Evolutionary conservation across 2,329 filamentous ascomycete species (phyloP), one percentile per base, ranked within the genome.

Genomic region (Hypoxylon sp.): DNA sequence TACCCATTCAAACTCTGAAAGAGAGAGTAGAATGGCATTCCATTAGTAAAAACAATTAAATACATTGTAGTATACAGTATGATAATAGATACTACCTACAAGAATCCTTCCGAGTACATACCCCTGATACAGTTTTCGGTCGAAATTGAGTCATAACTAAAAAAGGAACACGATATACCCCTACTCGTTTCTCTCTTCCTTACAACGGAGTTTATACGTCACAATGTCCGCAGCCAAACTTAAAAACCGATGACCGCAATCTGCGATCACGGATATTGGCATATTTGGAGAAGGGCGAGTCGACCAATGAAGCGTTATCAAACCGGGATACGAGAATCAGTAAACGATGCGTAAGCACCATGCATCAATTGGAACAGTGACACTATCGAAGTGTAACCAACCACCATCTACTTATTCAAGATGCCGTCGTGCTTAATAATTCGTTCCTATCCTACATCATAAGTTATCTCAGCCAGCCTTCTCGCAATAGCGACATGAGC

Each of bases 291-390:
- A 35, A 56, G 31, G 52, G 35, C 9, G n/a, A n/a, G 19, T 17
- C 4, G 11, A 14, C 60, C 46, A 60, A 60, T 37, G 19, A 35
- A 13, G 31, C 14, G 14, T 8, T 31, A 22, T 17, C 39, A 46
- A 24, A 39, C 26, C 14, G 22, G 44, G 31, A 47, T 62, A 66
- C 62, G 44, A 52, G 48, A 63, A n/a, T 39, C 31, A 53, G 35
- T 24, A 54, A 65, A 56, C 39, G 44, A 64, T 65, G 53, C 35
- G 67, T 70, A 64, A 70, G 67, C 67, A 51, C 51, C 60, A 37
- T 65, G 61, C 61, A 56, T 61, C 60, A 48, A 22, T 51, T 53
- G 67, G 63, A 47, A 44, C n/a, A 57, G 46, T 33, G 51, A 31
- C 26, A 19, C 22, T 39, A 58, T 59, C 48, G 29, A 47, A 14